phyloP scores from a whole-genome alignment of 495 filamentous ascomycete species.

The Acidomyces sp. region DNA sequence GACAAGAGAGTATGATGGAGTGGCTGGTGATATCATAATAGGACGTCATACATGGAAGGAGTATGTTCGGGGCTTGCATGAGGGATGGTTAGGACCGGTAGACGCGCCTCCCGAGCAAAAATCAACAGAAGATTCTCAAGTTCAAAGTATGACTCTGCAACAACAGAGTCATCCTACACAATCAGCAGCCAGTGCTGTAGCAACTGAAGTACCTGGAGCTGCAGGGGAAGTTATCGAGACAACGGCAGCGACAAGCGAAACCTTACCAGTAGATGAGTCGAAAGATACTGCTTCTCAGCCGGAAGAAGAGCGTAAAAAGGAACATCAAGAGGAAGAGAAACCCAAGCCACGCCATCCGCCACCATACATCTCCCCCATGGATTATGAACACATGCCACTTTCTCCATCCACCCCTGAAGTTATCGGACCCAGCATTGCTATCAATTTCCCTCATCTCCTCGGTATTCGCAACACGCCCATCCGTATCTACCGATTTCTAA shows the following conservation, averaged over 20 bases:
- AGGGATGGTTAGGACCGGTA: slow-evolving; percentile 89
- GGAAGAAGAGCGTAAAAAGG: slow-evolving; percentile 31
- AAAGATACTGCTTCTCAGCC: no score
- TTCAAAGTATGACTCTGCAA: slow-evolving; percentile 4
- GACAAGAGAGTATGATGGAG: slow-evolving; percentile 55
- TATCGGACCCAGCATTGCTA: slow-evolving; percentile 51
- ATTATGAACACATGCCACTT: slow-evolving; percentile 51
- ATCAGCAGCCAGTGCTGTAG: slow-evolving; percentile 20
- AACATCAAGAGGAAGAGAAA: slow-evolving; percentile 35
- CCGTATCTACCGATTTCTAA: slow-evolving; percentile 79
- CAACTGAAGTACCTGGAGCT: slow-evolving; percentile 12
- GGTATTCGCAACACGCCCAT: slow-evolving; percentile 86
- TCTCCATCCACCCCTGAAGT: slow-evolving; percentile 48
- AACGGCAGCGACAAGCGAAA: not conserved
- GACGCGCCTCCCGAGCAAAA: slow-evolving; percentile 33
- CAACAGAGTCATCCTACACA: slow-evolving; percentile 11
- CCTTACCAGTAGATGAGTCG: not conserved
- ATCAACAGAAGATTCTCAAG: slow-evolving; percentile 46
- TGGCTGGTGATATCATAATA: slow-evolving; percentile 72
- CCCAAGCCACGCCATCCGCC: slow-evolving; percentile 41
- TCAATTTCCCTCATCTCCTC: slow-evolving; percentile 78
- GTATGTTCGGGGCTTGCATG: slow-evolving; percentile 83
- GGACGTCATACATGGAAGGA: slow-evolving; percentile 96
- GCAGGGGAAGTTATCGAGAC: slow-evolving; percentile 3
- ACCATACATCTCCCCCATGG: slow-evolving; percentile 53